Percentiles rank a stretch among this genome's conserved stretches.
These are phyloP conservation scores for Roridomyces roridus DNA, from an alignment of 768 basidiomycete genomes.

Conservation along the genomic window DNA sequence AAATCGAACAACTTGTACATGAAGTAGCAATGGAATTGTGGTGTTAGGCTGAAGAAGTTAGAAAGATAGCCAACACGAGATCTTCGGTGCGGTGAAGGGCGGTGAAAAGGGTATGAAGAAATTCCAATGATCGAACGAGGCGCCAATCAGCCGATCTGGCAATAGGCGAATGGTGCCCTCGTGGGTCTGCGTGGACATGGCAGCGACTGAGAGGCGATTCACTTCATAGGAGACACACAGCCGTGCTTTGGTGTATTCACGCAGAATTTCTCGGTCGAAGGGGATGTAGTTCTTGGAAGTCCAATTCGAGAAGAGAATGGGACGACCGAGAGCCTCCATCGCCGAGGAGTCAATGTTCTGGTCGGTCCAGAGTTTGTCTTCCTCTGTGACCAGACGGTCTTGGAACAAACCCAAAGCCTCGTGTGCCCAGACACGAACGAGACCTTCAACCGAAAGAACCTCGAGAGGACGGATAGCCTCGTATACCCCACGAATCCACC, in stretches of 20 bases:
- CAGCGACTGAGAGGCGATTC: too few relatives aligned
- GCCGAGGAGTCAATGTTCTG: conserved; percentile 89
- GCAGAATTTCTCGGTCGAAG: conserved; percentile 89
- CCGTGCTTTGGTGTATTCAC: conserved; percentile 96
- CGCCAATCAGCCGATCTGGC: too few relatives aligned
- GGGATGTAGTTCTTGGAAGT: conserved; percentile 96
- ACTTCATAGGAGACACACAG: conserved; percentile 99
- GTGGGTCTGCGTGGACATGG: too few relatives aligned
- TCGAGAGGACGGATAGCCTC: conserved; percentile 96
- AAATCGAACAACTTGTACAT: too few relatives aligned
- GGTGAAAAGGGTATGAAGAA: too few relatives aligned
- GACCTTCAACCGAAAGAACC: conserved; percentile 90
- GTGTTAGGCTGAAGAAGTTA: too few relatives aligned
- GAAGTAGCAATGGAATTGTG: too few relatives aligned
- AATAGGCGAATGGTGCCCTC: too few relatives aligned
- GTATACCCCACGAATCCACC: conserved; percentile 97
- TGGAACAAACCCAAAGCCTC: conserved; percentile 97
- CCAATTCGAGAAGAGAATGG: conserved; percentile 99
- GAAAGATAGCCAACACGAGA: too few relatives aligned
- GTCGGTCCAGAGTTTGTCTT: conserved; percentile 95
- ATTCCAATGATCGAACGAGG: too few relatives aligned
- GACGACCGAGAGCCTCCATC: conserved; percentile 80
- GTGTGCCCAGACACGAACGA: conserved; percentile 97
- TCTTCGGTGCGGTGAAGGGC: too few relatives aligned
- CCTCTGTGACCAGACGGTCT: conserved; percentile 92